Conservation (phyloP, 2,329 filamentous ascomycete genomes). For the Pseudogymnoascus sp. region DNA sequence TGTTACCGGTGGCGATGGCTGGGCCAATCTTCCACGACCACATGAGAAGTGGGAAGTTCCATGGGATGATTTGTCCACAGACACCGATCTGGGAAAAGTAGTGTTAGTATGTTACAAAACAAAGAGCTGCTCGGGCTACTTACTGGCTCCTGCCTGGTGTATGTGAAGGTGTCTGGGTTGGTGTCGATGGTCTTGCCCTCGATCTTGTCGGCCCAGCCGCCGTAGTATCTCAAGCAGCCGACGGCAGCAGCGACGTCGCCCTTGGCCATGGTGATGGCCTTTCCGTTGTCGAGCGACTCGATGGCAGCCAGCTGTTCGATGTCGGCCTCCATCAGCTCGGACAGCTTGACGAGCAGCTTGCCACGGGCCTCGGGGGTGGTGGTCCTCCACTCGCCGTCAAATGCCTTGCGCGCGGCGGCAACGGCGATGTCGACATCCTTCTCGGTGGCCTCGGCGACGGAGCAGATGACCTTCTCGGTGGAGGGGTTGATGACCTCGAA, state of each 20-base stretch:
- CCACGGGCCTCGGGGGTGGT: slow-evolving; percentile 66
- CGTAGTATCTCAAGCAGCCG: slow-evolving; percentile 73
- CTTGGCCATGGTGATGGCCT: slow-evolving; percentile 67
- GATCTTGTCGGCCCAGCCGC: slow-evolving; percentile 65
- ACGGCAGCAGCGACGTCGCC: slow-evolving; percentile 62
- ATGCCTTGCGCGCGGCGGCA: slow-evolving; percentile 74
- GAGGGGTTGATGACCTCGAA: slow-evolving; percentile 89
- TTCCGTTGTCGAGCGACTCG: slow-evolving; percentile 83
- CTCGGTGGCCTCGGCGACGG: slow-evolving; percentile 76
- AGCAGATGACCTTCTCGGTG: slow-evolving; percentile 75
- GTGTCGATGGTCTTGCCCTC: slow-evolving; percentile 62
- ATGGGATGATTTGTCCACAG: slow-evolving; percentile 65
- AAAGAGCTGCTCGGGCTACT: slow-evolving; percentile 34
- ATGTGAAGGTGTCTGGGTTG: slow-evolving; percentile 54
- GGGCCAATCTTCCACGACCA: slow-evolving; percentile 59
- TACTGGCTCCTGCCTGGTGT: slow-evolving; percentile 56
- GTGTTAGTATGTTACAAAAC: not conserved
- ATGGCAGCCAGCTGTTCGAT: slow-evolving; percentile 66
- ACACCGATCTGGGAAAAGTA: slow-evolving; percentile 46
- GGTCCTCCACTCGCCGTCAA: slow-evolving; percentile 57
- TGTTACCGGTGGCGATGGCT: slow-evolving; percentile 51
- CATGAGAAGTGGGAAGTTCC: slow-evolving; percentile 64
- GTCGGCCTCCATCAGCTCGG: slow-evolving; percentile 73
- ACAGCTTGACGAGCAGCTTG: slow-evolving; percentile 63
- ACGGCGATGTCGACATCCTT: slow-evolving; percentile 80